phyloP scores from a whole-genome alignment of 106 monocot species.

The Cymbidium sinense region DNA sequence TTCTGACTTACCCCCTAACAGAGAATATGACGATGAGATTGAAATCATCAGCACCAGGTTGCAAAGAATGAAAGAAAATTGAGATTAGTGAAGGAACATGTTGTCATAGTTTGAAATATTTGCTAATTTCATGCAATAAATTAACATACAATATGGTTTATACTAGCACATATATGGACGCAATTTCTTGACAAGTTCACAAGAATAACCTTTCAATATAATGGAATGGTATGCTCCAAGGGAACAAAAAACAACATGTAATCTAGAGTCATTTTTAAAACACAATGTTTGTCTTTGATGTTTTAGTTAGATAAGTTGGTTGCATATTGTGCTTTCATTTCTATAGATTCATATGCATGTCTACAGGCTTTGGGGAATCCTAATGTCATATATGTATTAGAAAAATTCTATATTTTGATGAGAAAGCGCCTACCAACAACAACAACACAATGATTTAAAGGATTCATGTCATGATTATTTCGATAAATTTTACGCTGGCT shows the following conservation, averaged over 20 bases:
- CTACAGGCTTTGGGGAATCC: no score
- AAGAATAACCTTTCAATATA: no score
- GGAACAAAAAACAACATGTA: not conserved
- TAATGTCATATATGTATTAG: no score
- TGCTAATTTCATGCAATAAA: not conserved
- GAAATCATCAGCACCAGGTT: constrained; percentile 1
- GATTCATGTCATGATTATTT: no score
- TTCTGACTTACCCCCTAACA: constrained; percentile 40
- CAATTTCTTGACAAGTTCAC: not conserved
- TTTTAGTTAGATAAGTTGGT: no score
- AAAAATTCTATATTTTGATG: no score
- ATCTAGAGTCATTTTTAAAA: not conserved
- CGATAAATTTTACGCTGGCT: no score
- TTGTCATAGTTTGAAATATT: no score
- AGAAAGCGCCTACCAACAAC: no score
- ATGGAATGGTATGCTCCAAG: not conserved
- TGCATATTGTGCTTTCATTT: no score
- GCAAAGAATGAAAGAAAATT: not conserved
- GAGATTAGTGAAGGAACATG: not conserved
- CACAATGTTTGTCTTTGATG: not conserved
- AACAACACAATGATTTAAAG: no score
- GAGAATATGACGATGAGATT: not conserved
- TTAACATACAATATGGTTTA: not conserved
- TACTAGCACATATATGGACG: not conserved
- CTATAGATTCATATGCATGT: no score